phyloP scores from a whole-genome alignment of 257 asterid species.

The Ilex aquifolium region DNA sequence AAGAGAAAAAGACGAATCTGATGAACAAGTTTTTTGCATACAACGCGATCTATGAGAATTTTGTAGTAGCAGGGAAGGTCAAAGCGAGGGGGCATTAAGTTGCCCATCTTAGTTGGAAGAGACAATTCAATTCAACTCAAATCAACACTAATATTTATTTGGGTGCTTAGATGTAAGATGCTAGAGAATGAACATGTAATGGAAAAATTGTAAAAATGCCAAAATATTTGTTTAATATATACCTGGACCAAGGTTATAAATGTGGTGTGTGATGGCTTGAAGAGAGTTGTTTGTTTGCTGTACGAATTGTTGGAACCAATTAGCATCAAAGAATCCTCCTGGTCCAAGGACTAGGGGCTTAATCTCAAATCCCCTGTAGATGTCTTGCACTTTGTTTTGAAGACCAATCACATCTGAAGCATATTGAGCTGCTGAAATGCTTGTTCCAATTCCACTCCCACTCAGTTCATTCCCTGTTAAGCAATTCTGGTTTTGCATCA shows the following conservation, averaged over 20 bases:
- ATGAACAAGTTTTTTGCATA: too few relatives aligned
- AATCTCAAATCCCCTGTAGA: conserved; percentile 32
- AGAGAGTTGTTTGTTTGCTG: conserved; percentile 39
- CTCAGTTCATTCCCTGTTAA: conserved; percentile 76
- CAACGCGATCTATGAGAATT: too few relatives aligned
- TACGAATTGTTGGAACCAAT: conserved; percentile 53
- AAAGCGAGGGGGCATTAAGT: too few relatives aligned
- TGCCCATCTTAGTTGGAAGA: too few relatives aligned
- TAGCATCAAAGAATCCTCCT: conserved; percentile 67
- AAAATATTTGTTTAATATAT: background rate
- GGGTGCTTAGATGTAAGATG: too few relatives aligned
- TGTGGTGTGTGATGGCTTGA: conserved; percentile 76
- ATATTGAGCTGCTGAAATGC: conserved; percentile 66
- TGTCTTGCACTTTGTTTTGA: conserved; percentile 36
- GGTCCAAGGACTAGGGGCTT: conserved; percentile 76
- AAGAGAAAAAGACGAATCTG: too few relatives aligned
- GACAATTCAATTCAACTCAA: too few relatives aligned
- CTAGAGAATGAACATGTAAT: background rate
- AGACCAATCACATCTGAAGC: conserved; percentile 45
- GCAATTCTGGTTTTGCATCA: background rate
- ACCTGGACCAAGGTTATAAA: conserved; percentile 94
- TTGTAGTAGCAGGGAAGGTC: too few relatives aligned
- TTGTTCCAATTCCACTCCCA: conserved; percentile 67
- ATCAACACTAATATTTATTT: too few relatives aligned
- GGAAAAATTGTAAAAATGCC: too few relatives aligned